Evolutionary conservation across 2,329 filamentous ascomycete genomes (phyloP).

Genomic region (Trichoderma sp.): DNA sequence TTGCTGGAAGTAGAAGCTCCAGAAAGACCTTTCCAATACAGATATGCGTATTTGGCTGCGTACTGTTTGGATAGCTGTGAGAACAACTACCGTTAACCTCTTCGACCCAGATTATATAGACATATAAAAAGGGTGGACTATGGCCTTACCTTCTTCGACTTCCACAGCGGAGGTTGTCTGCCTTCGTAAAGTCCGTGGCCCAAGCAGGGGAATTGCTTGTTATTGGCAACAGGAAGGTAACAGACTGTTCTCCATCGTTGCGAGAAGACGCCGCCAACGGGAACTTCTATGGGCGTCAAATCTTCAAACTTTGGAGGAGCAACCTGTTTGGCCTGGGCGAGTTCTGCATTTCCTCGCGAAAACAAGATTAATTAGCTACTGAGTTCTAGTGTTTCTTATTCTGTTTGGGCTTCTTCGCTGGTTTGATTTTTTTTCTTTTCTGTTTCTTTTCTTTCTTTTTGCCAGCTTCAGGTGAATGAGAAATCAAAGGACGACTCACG

Average conservation of each 20-base stretch:
- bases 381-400: not conserved
- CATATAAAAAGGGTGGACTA: not conserved
- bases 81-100: not conserved
- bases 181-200: constrained; percentile 38
- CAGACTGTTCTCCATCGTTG: constrained; percentile 35
- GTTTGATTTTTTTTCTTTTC: too few species aligned
- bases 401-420: too few species aligned
- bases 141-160: constrained; percentile 47
- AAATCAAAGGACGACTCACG: constrained; percentile 27
- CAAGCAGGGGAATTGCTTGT: constrained; percentile 20
- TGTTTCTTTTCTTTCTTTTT: not conserved
- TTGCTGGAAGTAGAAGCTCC: not conserved
- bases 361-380: not conserved
- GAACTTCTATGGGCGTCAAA: constrained; percentile 27
- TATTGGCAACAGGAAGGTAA: constrained; percentile 23
- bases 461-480: not conserved
- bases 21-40: constrained; percentile 40
- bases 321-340: constrained; percentile 26
- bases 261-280: constrained; percentile 30
- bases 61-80: constrained; percentile 52
- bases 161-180: constrained; percentile 41
- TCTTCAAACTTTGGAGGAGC: constrained; percentile 27
- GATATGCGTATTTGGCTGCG: constrained; percentile 51
- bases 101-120: not conserved
- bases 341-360: constrained; percentile 22